These are phyloP conservation scores for Solioccasus polychromus DNA, from an alignment of 768 basidiomycete genomes.

Conservation along the genomic window DNA sequence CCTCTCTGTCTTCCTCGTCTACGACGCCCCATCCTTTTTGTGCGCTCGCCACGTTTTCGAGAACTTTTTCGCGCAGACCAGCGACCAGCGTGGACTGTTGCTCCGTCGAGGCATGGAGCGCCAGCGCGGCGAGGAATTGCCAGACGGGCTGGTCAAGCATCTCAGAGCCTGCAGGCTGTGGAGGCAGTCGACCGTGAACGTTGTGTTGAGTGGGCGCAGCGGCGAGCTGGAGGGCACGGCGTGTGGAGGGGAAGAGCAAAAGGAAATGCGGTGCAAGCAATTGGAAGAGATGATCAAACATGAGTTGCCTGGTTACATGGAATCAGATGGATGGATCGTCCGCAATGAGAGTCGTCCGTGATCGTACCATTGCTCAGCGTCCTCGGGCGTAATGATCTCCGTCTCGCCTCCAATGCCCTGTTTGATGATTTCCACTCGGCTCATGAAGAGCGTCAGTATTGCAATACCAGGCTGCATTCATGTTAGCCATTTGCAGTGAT, in stretches of 20 bases:
- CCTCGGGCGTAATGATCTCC: conserved; percentile 64
- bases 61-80: conserved; percentile 85
- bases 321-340: conserved; percentile 10
- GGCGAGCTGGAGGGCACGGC: conserved; percentile 48
- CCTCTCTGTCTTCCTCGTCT: conserved; percentile 69
- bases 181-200: conserved; percentile 53
- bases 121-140: conserved; percentile 89
- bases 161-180: conserved; percentile 57
- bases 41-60: conserved; percentile 82
- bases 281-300: conserved; percentile 87
- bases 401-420: conserved; percentile 59
- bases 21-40: conserved; percentile 66
- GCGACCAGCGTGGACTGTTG: conserved; percentile 89
- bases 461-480: conserved; percentile 79
- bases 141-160: conserved; percentile 88
- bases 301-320: conserved; percentile 62
- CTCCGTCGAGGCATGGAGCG: conserved; percentile 76
- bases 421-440: conserved; percentile 90
- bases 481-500: not conserved
- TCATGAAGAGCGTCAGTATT: conserved; percentile 85
- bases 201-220: conserved; percentile 35
- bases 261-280: conserved; percentile 74
- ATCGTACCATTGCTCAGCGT: conserved; percentile 73
- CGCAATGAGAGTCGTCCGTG: not conserved
- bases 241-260: conserved; percentile 86